A percentile compares a stretch with the other conserved stretches of the same genome.
Conservation (phyloP, 306 rosid species). For the Hippophae tibetana region DNA sequence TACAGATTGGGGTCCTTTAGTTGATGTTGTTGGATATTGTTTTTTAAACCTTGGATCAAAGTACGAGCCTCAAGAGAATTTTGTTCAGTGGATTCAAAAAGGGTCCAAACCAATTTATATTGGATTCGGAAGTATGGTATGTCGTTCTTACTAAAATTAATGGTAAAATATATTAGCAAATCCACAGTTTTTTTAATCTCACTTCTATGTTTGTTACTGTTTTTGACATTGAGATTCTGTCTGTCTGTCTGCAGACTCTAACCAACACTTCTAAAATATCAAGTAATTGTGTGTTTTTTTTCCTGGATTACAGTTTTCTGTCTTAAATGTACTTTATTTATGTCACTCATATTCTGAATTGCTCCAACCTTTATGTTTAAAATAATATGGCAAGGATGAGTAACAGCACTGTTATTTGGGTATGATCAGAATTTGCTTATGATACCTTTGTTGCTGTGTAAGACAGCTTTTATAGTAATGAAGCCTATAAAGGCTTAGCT, state of each 20-base stretch:
- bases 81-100: constrained; percentile 64
- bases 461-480: no score
- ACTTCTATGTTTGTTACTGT: constrained; percentile 6
- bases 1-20: constrained; percentile 94
- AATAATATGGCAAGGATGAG: no score
- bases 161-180: constrained; percentile 4
- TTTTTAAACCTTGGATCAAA: constrained; percentile 67
- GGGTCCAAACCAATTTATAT: constrained; percentile 79
- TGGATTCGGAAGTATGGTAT: constrained; percentile 99
- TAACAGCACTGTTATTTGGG: no score
- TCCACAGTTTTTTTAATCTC: constrained; percentile 4
- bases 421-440: no score
- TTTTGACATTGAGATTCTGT: neutral
- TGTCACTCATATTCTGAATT: no score
- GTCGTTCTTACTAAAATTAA: constrained; percentile 20
- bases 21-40: constrained; percentile 93
- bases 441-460: no score
- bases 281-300: no score
- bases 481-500: no score
- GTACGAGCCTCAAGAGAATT: constrained; percentile 65
- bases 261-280: no score
- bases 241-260: neutral
- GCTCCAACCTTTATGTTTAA: no score
- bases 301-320: no score
- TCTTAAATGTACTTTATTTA: no score